A percentile compares a stretch with the other conserved stretches of the same genome.
These are phyloP conservation scores for Aspergillus biplanus DNA, from an alignment of 495 filamentous ascomycete genomes.

Conservation along the genomic window DNA sequence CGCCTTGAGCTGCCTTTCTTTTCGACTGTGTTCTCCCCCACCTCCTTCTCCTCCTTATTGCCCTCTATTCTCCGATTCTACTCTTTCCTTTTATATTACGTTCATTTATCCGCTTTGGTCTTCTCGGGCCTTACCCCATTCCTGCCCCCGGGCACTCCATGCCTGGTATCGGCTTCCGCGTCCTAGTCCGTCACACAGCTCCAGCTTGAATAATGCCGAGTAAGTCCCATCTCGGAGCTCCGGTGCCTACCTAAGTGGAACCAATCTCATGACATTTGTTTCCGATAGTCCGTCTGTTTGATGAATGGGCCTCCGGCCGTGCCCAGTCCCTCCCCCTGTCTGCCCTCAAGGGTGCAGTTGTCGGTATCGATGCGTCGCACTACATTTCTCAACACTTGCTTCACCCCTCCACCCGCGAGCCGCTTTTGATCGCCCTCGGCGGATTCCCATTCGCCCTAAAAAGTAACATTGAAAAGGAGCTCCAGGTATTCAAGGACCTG, in stretches of 20 bases:
- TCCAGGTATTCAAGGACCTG: slow-evolving; percentile 65
- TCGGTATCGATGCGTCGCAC: slow-evolving; percentile 89
- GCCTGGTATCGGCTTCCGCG: slow-evolving; percentile 37
- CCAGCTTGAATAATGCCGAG: slow-evolving; percentile 45
- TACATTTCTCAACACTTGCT: slow-evolving; percentile 79
- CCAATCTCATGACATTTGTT: slow-evolving; percentile 9
- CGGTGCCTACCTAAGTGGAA: slow-evolving; percentile 7
- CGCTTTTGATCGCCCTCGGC: slow-evolving; percentile 85
- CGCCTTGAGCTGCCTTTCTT: neutral
- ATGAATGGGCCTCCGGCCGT: slow-evolving; percentile 58
- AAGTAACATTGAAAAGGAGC: slow-evolving; percentile 70
- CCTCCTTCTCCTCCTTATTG: slow-evolving; percentile 29
- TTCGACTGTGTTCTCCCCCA: neutral
- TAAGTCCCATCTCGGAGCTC: slow-evolving; percentile 30
- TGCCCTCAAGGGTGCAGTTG: slow-evolving; percentile 67
- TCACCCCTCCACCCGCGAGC: slow-evolving; percentile 71
- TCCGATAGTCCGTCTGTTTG: slow-evolving; percentile 59
- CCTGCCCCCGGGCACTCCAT: slow-evolving; percentile 27
- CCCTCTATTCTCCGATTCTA: slow-evolving; percentile 20
- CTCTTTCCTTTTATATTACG: slow-evolving; percentile 6
- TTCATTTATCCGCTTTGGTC: slow-evolving; percentile 11
- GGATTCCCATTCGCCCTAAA: slow-evolving; percentile 81
- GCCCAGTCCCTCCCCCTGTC: slow-evolving; percentile 60
- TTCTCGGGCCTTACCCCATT: neutral
- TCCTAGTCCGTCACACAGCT: slow-evolving; percentile 34